Evolutionary conservation across 2,329 filamentous ascomycete species (phyloP), one percentile per base, ranked within the genome.

Genomic region (Hypoxylon sp.): DNA sequence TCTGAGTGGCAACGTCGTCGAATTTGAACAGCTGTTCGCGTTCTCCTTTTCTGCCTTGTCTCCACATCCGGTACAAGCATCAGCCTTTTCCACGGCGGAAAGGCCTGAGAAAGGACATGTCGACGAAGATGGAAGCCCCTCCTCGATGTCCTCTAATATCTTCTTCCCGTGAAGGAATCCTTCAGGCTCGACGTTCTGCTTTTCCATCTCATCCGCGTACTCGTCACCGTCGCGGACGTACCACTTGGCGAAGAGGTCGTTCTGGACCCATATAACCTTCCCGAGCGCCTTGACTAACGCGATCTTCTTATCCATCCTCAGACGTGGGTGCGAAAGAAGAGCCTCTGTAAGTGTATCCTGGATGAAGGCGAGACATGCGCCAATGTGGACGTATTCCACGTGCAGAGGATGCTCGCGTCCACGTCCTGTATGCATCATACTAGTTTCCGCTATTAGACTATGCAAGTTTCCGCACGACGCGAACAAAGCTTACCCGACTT

Each of bases 211-310:
- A 1, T 78, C 74, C 27, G 78, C 76, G 69, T 82, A 87, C 77
- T 92, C 90, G 34, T 89, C 85, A 52, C 89, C 85, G 63, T 88
- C 85, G 32, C 85, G 83, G 34, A 92, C 87, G 73, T 93, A 91
- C 90, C 91, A 94, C 77, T 91, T 91, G n/a, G 91, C 90, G 77
- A 95, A 92, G 29, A 95, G 83, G 77, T 95, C 92, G 75, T 95
- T 95, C 78, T 95, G 92, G 70, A 95, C 94, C 91, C 92, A 95
- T 69, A 95, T 90, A 25, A 95, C 89, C 77, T 96, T 95, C 67
- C 88, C 88, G 21, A 95, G 82, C 0, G 92, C 92, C 75, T 90
- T 91, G 48, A 94, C 85, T 3, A 95, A 84, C 21, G 87, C 89
- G 16, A 91, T 89, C 80, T 94, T 94, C 78, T 86, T 86, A 61